Percentiles rank a stretch among this genome's conserved stretches.
These are phyloP conservation scores for Heteromeles arbutifolia DNA, from an alignment of 306 rosid species.

Conservation along the genomic window DNA sequence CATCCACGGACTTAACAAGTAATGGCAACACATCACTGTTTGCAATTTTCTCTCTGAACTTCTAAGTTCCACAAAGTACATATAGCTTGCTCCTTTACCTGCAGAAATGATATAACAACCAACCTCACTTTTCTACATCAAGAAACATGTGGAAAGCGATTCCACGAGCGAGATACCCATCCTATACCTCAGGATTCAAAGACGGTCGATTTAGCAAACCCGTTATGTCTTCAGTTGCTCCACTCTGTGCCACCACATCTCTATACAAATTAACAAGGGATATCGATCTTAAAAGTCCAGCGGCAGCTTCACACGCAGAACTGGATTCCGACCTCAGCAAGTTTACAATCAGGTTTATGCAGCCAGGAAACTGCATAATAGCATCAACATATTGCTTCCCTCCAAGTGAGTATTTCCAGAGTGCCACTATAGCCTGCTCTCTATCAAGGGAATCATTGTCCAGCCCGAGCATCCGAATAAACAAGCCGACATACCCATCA, in stretches of 20 bases:
- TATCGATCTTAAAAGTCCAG: constrained; percentile 74
- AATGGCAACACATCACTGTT: constrained; percentile 46
- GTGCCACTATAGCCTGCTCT: constrained; percentile 70
- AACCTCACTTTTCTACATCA: constrained; percentile 29
- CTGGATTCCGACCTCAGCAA: constrained; percentile 70
- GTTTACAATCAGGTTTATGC: constrained; percentile 62
- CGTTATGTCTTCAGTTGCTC: constrained; percentile 79
- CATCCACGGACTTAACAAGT: constrained; percentile 60
- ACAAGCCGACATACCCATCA: constrained; percentile 64
- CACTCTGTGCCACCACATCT: constrained; percentile 68
- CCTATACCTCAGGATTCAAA: constrained; percentile 60
- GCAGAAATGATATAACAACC: constrained; percentile 20
- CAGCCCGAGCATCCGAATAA: constrained; percentile 82
- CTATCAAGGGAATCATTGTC: constrained; percentile 64
- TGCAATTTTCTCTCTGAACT: constrained; percentile 53
- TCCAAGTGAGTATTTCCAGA: constrained; percentile 89
- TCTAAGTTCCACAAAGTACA: constrained; percentile 75
- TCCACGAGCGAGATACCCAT: constrained; percentile 5
- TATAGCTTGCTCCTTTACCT: constrained; percentile 84
- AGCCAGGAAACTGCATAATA: constrained; percentile 82
- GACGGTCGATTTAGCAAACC: constrained; percentile 55
- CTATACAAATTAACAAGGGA: constrained; percentile 59
- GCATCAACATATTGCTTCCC: constrained; percentile 71
- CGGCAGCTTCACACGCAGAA: constrained; percentile 79
- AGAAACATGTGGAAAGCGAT: constrained; percentile 9